A percentile compares a stretch with the other conserved stretches of the same genome.
Conservation (phyloP, 1,284 basidiomycete species). For the Mycena sp. region DNA sequence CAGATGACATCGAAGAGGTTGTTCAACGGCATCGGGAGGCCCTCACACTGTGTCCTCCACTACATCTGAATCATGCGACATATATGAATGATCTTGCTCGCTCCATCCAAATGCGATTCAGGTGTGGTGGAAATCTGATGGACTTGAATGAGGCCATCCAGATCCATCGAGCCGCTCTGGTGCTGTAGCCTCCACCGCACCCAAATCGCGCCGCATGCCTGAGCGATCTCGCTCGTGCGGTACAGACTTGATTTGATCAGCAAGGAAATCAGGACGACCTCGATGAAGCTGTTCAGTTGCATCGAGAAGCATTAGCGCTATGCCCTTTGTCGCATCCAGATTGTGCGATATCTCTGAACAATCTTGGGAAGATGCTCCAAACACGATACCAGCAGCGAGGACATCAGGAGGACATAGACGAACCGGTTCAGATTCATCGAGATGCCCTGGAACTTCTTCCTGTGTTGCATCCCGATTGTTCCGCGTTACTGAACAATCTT, state of each 20-base stretch:
- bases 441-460: not conserved
- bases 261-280: not conserved
- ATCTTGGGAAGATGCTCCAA: not conserved
- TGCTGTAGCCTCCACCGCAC: not conserved
- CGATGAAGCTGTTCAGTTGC: not conserved
- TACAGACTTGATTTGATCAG: not conserved
- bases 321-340: not conserved
- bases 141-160: not conserved
- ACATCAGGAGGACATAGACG: not conserved
- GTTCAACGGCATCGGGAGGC: not conserved
- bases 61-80: not conserved
- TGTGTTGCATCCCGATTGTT: not conserved
- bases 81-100: not conserved
- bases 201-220: not conserved
- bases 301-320: not conserved
- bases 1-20: not conserved
- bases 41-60: not conserved
- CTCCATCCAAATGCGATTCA: not conserved
- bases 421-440: not conserved
- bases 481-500: not conserved
- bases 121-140: not conserved
- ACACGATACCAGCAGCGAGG: not conserved
- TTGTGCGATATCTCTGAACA: not conserved
- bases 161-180: not conserved
- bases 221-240: not conserved